Conservation (phyloP, 2,329 filamentous ascomycete species). For the Paecilomyces sp. region DNA sequence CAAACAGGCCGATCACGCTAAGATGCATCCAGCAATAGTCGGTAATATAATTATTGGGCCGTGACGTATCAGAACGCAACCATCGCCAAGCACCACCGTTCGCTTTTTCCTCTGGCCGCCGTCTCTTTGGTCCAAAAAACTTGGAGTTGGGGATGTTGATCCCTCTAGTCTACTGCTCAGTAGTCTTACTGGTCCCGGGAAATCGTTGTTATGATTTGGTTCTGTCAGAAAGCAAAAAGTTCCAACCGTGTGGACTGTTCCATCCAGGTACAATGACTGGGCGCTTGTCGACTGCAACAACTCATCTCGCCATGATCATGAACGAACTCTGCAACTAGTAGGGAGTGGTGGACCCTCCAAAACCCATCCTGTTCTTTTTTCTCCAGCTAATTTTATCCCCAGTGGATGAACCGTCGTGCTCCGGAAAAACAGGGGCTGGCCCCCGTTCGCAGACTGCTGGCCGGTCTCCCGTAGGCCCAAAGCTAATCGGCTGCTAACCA, state of each 20-base stretch:
- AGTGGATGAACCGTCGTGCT: background rate
- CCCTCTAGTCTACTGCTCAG: too few species aligned
- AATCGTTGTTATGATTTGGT: too few species aligned
- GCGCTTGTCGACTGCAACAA: background rate
- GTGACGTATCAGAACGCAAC: constrained; percentile 5
- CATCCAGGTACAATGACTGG: background rate
- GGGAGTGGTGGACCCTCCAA: too few species aligned
- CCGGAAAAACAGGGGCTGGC: background rate
- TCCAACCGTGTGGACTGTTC: too few species aligned
- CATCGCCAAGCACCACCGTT: constrained; percentile 1
- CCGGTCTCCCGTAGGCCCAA: background rate
- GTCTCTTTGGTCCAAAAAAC: too few species aligned
- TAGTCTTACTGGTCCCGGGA: too few species aligned
- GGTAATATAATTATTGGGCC: background rate
- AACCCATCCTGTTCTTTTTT: too few species aligned
- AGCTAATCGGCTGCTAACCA: background rate
- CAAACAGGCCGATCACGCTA: background rate
- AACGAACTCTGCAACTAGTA: too few species aligned
- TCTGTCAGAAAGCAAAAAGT: too few species aligned
- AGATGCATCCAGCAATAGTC: background rate
- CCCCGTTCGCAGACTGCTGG: background rate
- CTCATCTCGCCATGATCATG: too few species aligned
- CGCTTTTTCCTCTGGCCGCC: background rate
- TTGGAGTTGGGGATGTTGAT: too few species aligned
- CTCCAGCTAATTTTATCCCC: background rate